Conservation (phyloP, 2,329 filamentous ascomycete species). For the Zymoseptoria passerinii region DNA sequence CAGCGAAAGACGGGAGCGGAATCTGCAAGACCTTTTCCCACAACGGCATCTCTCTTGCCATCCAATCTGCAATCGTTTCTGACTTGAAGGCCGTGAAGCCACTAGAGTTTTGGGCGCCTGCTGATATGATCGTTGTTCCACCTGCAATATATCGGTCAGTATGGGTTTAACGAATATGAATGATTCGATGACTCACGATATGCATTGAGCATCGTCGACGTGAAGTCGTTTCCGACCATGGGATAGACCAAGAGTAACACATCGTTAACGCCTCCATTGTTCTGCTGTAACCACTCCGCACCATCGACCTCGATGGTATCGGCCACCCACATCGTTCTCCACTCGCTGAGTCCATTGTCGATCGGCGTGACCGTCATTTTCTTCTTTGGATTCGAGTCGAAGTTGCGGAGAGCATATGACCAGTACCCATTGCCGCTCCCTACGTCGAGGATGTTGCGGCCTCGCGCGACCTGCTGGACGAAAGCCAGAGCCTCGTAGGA, state of each 20-base stretch:
- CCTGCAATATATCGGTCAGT: constrained; percentile 8
- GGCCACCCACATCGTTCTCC: constrained; percentile 59
- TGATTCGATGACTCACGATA: constrained; percentile 36
- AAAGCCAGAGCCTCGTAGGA: constrained; percentile 57
- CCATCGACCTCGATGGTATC: constrained; percentile 60
- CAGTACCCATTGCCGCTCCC: constrained; percentile 70
- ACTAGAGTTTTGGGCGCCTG: constrained; percentile 66
- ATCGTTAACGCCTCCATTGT: constrained; percentile 44
- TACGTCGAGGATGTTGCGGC: constrained; percentile 53
- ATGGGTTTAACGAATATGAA: not conserved
- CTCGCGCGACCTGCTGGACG: constrained; percentile 47
- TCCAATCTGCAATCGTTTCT: constrained; percentile 58
- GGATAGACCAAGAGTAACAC: constrained; percentile 66
- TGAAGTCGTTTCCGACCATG: constrained; percentile 60
- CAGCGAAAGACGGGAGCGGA: constrained; percentile 64
- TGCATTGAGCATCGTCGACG: constrained; percentile 50
- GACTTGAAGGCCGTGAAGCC: constrained; percentile 63
- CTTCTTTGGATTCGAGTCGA: constrained; percentile 38
- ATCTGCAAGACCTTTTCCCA: constrained; percentile 58
- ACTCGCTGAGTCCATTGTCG: constrained; percentile 60
- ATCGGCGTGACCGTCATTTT: constrained; percentile 46
- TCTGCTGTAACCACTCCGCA: constrained; percentile 46
- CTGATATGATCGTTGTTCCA: constrained; percentile 60
- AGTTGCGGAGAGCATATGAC: constrained; percentile 59
- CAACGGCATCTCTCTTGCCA: constrained; percentile 46